Base-by-base conservation (phyloP, 768 basidiomycete species). In the Lactarius trivialis region DNA sequence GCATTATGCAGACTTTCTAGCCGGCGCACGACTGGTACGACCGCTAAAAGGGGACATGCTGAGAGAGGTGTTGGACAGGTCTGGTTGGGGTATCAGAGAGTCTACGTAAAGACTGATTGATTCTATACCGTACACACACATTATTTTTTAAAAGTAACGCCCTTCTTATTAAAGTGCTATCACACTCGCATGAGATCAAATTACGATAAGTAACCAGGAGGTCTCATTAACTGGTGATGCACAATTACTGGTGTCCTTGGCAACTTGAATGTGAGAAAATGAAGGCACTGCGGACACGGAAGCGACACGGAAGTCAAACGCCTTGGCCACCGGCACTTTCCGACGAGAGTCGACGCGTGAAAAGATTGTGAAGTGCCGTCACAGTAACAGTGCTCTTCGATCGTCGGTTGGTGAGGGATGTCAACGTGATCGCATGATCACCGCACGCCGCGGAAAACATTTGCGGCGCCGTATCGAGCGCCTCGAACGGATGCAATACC, bases 1-100 rank as follows among this genome's bases (percentile, higher is more conserved):
- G 64, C 75, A 85, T 63, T 88, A 85, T 69, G 80, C 80, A 26
- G 72, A 82, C 56, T 88, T 79, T 71, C 67, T 89, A 69, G 70
- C 73, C 14, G 78, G 81, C 32, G 73, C 76, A 15, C 79, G 77
- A 36, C 71, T 85, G 69, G 85, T 89, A 19, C 68, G 85, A 33
- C 75, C 71, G 43, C 73, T 86, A 33, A 65, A 52, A 73, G 84
- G 67, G 68, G 71, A 77, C 15, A 32, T 26, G 26, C 60, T 65
- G 26, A 51, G 60, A 36, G 32, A 58, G 7, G 55, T 56, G n/a
- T 56, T 65, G 15, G 61, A 36, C 19, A 55, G 54, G n/a, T 50
- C 58, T 43, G 45, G 53, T 51, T 59, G 7, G 32, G 43, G 36
- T n/a, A 56, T 41, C 30, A 30, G 28, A 41, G 37, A 14, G 12